phyloP scores from a whole-genome alignment of 345 rosid species.

The Sisymbrium irio region DNA sequence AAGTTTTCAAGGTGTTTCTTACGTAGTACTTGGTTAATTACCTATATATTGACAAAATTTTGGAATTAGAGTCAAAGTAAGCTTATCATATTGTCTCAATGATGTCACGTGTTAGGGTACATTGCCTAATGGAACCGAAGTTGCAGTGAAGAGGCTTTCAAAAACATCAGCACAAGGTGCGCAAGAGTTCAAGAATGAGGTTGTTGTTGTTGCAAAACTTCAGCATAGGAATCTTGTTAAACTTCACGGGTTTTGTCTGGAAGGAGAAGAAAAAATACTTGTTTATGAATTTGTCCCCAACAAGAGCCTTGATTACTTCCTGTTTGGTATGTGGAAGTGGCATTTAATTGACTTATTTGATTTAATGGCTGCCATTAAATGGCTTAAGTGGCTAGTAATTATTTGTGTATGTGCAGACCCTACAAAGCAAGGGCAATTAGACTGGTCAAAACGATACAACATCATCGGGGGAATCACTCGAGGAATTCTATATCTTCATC shows the following conservation, averaged over 20 bases:
- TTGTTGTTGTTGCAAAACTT: slow-evolving; percentile 39
- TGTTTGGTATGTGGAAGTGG: background rate
- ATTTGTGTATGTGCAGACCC: slow-evolving; percentile 25
- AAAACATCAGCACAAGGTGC: slow-evolving; percentile 40
- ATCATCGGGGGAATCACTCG: slow-evolving; percentile 27
- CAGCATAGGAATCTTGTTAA: too few species aligned
- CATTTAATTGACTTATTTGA: too few species aligned
- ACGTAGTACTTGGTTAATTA: background rate
- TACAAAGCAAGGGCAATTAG: slow-evolving; percentile 2
- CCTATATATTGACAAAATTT: background rate
- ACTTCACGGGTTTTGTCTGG: too few species aligned
- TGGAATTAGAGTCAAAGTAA: background rate
- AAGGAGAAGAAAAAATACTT: too few species aligned
- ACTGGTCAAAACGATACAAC: slow-evolving; percentile 15
- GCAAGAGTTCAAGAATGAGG: slow-evolving; percentile 12
- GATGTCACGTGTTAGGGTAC: background rate
- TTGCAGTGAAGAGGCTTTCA: slow-evolving; percentile 41
- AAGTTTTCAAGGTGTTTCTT: slow-evolving; percentile 39
- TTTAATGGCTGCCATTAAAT: too few species aligned
- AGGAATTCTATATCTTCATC: background rate
- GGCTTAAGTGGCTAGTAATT: background rate
- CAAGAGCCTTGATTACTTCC: background rate
- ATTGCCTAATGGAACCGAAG: background rate
- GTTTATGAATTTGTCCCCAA: too few species aligned
- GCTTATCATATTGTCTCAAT: background rate